phyloP scores from a whole-genome alignment of 164 flowering plant genomes.

The Litsea cubeba region DNA sequence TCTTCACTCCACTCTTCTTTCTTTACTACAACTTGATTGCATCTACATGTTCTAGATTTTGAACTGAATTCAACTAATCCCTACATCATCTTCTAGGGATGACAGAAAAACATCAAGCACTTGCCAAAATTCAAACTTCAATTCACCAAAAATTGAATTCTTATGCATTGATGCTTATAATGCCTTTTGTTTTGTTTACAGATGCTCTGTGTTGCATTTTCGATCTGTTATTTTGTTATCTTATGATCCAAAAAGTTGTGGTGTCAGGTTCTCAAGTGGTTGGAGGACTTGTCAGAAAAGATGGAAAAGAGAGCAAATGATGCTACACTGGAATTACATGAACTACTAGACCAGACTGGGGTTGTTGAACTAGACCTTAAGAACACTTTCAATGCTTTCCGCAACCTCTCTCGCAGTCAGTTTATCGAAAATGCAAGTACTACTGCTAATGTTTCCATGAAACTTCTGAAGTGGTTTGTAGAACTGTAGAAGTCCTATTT shows the following conservation, averaged over 20 bases:
- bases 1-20: neutral
- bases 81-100: no score
- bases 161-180: no score
- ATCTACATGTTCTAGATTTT: neutral
- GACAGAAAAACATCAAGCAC: no score
- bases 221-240: neutral
- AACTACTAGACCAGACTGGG: constrained; percentile 18
- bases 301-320: constrained; percentile 21
- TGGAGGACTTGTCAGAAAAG: constrained; percentile 23
- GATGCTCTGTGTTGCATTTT: no score
- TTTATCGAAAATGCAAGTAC: constrained; percentile 18
- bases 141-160: no score
- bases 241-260: neutral
- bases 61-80: no score
- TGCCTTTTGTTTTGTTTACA: no score
- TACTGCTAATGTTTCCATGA: neutral
- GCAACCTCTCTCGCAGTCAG: constrained; percentile 9
- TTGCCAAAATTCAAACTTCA: no score
- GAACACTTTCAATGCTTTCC: constrained; percentile 24
- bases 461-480: neutral
- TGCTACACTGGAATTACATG: constrained; percentile 14
- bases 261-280: constrained; percentile 22
- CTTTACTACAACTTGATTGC: neutral
- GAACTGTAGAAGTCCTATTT: neutral
- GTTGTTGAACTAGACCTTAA: constrained; percentile 25